Percentiles rank a stretch among this genome's conserved stretches.
Conservation (phyloP, 371 early-diverging fungal species). For the Mortierella sp. region DNA sequence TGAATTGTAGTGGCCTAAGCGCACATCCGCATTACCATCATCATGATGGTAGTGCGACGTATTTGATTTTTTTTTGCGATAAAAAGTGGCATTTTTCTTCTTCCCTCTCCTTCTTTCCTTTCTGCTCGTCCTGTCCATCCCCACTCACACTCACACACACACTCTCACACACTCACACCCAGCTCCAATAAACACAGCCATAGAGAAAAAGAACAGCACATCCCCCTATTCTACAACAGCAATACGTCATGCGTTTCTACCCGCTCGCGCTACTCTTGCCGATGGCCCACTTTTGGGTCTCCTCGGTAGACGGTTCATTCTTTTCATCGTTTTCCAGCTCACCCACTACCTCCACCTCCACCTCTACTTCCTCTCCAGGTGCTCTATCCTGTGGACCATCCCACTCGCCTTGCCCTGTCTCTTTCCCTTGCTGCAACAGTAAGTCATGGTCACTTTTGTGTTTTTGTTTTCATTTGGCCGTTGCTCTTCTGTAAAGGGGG, state of each 20-base stretch:
- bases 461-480: not conserved
- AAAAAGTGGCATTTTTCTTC: not conserved
- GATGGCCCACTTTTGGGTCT: conserved; percentile 24
- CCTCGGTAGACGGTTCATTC: conserved; percentile 32
- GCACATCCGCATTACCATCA: too few relatives aligned
- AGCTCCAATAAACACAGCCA: not conserved
- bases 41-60: not conserved
- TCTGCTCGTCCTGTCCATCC: not conserved
- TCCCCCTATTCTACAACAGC: not conserved
- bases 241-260: not conserved
- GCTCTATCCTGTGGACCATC: conserved; percentile 22
- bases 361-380: not conserved
- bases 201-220: not conserved
- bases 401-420: conserved; percentile 24
- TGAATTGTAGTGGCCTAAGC: not conserved
- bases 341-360: not conserved
- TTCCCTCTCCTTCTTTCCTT: not conserved
- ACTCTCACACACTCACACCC: not conserved
- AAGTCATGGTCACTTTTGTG: not conserved
- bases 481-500: not conserved
- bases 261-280: not conserved
- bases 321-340: conserved; percentile 11
- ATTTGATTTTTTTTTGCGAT: not conserved
- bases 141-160: not conserved
- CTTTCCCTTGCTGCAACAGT: conserved; percentile 43